Conservation (phyloP, 805 yeast genomes). For the Candida jianshihensis region DNA sequence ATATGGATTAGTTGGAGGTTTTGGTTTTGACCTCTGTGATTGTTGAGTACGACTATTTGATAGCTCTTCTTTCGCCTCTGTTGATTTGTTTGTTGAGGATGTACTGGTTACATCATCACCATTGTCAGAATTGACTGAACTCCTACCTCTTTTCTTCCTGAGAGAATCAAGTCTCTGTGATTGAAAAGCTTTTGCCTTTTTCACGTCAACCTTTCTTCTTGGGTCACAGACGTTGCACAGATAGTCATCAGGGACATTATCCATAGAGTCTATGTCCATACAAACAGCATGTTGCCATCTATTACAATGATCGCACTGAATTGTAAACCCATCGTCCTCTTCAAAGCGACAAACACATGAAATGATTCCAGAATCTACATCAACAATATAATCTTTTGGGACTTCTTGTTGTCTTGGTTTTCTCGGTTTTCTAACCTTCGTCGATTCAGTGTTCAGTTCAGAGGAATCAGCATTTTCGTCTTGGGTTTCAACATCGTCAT, state of each 20-base stretch:
- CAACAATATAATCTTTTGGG: conserved; percentile 45
- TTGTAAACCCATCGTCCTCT: conserved; percentile 89
- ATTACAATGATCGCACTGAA: conserved; percentile 88
- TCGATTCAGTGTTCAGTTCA: conserved; percentile 1
- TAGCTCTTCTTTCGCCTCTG: conserved; percentile 3
- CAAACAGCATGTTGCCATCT: conserved; percentile 97
- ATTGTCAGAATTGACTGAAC: conserved; percentile 3
- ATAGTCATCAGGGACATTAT: conserved; percentile 77
- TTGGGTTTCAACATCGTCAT: conserved; percentile 1
- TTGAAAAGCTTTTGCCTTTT: conserved; percentile 36
- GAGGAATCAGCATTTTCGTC: conserved; percentile 3
- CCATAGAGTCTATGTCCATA: conserved; percentile 65
- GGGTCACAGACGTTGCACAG: conserved; percentile 73
- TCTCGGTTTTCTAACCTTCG: conserved; percentile 8
- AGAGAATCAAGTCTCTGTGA: conserved; percentile 16
- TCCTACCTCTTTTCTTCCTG: conserved; percentile 11
- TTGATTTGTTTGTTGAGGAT: conserved; percentile 1
- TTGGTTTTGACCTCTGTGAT: conserved; percentile 12
- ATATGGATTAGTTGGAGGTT: conserved; percentile 15
- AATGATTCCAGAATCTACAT: conserved; percentile 77
- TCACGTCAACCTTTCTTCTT: conserved; percentile 36
- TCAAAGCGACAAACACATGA: conserved; percentile 85
- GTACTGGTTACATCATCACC: conserved; percentile 1
- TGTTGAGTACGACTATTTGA: background rate
- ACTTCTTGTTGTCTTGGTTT: conserved; percentile 1